phyloP scores from a whole-genome alignment of 352 stramenopile species.

The Globisporangium okanoganense region DNA sequence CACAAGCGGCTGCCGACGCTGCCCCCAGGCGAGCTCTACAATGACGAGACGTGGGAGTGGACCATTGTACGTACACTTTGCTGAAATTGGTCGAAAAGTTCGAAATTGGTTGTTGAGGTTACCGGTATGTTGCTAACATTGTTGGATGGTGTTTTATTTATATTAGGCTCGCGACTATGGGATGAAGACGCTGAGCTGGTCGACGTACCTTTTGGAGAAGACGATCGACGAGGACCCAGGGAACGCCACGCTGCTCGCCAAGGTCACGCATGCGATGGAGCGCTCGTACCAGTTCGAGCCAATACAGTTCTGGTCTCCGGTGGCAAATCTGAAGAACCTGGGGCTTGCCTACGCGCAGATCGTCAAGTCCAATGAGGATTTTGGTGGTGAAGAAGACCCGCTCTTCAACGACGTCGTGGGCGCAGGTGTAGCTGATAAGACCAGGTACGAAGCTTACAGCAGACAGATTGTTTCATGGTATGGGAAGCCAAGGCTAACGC shows the following conservation, averaged over 20 bases:
- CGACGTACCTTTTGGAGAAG: constrained; percentile 86
- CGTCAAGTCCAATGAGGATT: constrained; percentile 71
- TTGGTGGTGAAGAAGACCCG: constrained; percentile 27
- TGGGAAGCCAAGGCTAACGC: background rate
- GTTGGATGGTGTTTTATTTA: background rate
- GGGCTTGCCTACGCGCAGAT: constrained; percentile 93
- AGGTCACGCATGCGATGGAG: constrained; percentile 74
- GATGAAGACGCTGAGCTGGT: constrained; percentile 77
- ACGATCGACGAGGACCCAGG: constrained; percentile 68
- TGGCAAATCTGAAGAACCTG: constrained; percentile 89
- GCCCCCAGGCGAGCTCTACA: constrained; percentile 70
- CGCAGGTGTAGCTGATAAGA: constrained; percentile 26
- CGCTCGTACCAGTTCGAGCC: constrained; percentile 64
- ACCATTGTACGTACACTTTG: constrained; percentile 68
- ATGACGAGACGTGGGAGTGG: constrained; percentile 91
- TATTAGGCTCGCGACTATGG: constrained; percentile 57
- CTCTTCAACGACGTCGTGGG: constrained; percentile 54
- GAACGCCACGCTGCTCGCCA: constrained; percentile 59
- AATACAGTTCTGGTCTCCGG: constrained; percentile 51
- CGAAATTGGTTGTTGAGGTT: background rate
- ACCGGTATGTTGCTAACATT: background rate
- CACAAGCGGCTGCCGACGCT: constrained; percentile 34
- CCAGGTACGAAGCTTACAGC: constrained; percentile 28
- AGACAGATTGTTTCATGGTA: background rate
- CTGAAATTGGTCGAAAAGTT: background rate